Conservation (phyloP, 352 stramenopile species). For the Phytopythium cucurbitacearum region DNA sequence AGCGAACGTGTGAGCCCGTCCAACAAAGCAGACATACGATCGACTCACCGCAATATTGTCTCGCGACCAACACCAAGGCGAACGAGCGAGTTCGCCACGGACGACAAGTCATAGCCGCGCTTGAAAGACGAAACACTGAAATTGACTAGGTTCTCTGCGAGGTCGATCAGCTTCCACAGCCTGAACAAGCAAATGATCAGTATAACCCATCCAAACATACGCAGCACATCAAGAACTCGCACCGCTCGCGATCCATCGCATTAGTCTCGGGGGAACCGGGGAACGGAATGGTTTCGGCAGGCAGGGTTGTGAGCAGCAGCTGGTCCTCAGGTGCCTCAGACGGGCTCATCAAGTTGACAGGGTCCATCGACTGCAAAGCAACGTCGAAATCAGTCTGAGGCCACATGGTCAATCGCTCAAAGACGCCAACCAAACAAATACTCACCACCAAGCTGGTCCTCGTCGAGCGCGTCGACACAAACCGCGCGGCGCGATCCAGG, state of each 20-base stretch:
- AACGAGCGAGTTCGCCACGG: conserved; percentile 40
- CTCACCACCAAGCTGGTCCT: conserved; percentile 29
- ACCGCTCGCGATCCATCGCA: conserved; percentile 45
- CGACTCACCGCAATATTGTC: conserved; percentile 51
- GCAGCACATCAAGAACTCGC: background rate
- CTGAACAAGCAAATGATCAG: conserved; percentile 8
- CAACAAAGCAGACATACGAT: background rate
- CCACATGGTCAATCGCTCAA: too few species aligned
- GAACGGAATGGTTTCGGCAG: conserved; percentile 23
- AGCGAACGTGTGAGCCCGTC: too few species aligned
- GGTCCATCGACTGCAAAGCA: conserved; percentile 7
- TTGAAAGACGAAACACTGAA: conserved; percentile 57
- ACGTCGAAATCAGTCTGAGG: too few species aligned
- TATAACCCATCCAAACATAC: background rate
- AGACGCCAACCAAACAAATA: background rate
- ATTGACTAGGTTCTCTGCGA: conserved; percentile 58
- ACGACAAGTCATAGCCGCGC: conserved; percentile 32
- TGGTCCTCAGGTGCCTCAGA: conserved; percentile 69
- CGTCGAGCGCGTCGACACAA: conserved; percentile 22
- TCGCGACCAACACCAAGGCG: conserved; percentile 51
- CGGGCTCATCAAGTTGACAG: conserved; percentile 16
- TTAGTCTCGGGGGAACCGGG: conserved; percentile 28
- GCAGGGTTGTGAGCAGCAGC: conserved; percentile 21
- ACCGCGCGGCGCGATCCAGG: conserved; percentile 39
- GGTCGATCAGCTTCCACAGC: conserved; percentile 66